Percentiles rank a stretch among this genome's conserved stretches.
Evolutionary conservation across 2,329 filamentous ascomycete species (phyloP).

Genomic region (Akanthomyces dipterigenus): DNA sequence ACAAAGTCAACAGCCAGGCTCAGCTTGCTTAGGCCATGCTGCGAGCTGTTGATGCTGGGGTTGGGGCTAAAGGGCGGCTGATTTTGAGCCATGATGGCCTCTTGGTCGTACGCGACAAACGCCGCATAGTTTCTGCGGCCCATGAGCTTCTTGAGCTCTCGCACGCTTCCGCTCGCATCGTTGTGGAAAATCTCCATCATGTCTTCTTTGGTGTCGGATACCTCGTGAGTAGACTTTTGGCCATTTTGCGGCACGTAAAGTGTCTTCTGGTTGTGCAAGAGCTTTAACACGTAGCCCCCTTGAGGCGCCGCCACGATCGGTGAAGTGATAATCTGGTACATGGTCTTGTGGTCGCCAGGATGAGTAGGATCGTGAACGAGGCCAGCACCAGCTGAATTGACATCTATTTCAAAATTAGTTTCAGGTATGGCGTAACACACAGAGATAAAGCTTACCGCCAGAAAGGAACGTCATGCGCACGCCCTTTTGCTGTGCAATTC

Average conservation of each 20-base stretch:
- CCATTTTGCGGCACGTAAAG: conserved; percentile 90
- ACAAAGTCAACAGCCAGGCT: conserved; percentile 94
- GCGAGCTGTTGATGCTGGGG: conserved; percentile 28
- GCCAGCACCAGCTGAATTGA: conserved; percentile 86
- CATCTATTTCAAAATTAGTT: conserved; percentile 41
- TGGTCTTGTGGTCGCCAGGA: conserved; percentile 92
- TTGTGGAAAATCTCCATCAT: conserved; percentile 99
- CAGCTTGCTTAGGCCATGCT: conserved; percentile 54
- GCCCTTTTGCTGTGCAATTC: conserved; percentile 90
- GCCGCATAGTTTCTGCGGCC: conserved; percentile 87
- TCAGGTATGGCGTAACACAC: not conserved
- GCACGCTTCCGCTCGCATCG: conserved; percentile 74
- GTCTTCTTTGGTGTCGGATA: conserved; percentile 94
- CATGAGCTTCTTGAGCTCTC: conserved; percentile 90
- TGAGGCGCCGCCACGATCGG: conserved; percentile 87
- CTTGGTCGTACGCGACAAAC: conserved; percentile 89
- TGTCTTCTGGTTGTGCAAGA: conserved; percentile 91
- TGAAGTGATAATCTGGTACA: conserved; percentile 96
- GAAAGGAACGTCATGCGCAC: conserved; percentile 96
- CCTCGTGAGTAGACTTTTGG: conserved; percentile 62
- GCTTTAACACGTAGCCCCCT: conserved; percentile 77
- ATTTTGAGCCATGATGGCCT: conserved; percentile 46
- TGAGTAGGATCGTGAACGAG: conserved; percentile 90
- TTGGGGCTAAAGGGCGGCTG: conserved; percentile 33
- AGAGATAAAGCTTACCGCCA: conserved; percentile 51